Base-by-base conservation (phyloP, 768 basidiomycete species). In the Kwoniella heveanensis region DNA sequence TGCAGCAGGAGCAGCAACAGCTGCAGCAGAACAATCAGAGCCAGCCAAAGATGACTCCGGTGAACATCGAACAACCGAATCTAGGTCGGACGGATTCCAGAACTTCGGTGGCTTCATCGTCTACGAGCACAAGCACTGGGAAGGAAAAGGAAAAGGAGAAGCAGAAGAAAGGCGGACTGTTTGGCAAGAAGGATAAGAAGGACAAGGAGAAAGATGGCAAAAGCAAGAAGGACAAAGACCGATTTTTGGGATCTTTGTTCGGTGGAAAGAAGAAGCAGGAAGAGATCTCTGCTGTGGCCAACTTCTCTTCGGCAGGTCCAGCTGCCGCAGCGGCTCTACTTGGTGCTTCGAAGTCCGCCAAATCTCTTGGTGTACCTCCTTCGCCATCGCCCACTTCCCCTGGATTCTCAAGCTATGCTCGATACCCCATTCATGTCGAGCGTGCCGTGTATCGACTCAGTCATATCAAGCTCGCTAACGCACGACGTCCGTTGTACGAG, bases 391-490 rank as follows among this genome's bases (percentile, higher is more conserved):
- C 76, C 49, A 80, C 73, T 57, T 73, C 68, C 47, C 77, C 75
- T 0, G 86, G 73, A 0, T 77, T 77, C 64, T 67, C 67, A 12
- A 81, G 30, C 48, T 88, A 85, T 68, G 84, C 94, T 54, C 87
- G 96, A 68, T 94, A 98, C 77, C 96, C 96, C 9, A 97, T 99
- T 64, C 96, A 99, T 74, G 96, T 99, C 67, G 96, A 99, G 79
- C 87, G 96, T 32, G 96, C 96, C 2, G 94, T 99, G 51, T 99
- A 99, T 81, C 85, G 96, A 64, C 83, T 99, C 54, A 94, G 91
- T 78, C 96, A 99, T 77, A 99, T 99, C 84, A 99, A 99, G 80
- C 84, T 99, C 49, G 96, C 96, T 22, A 99, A 98, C 81, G 94
- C 96, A 9, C 85, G 96, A 62, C 85, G 96, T 49, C 94, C 96